phyloP scores from a whole-genome alignment of 1,284 basidiomycete genomes.

The Trametes pubescens region DNA sequence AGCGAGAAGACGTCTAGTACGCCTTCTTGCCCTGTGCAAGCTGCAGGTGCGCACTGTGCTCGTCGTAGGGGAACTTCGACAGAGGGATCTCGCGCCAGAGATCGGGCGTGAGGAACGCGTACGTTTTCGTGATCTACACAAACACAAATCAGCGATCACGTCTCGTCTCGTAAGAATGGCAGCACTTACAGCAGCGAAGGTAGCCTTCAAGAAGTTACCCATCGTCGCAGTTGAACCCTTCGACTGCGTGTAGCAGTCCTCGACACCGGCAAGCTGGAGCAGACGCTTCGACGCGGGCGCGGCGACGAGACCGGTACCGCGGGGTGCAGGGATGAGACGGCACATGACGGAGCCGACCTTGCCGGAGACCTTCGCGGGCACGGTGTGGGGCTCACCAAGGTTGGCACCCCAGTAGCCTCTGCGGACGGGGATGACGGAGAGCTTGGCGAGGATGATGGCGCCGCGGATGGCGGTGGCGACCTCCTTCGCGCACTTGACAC shows the following conservation, averaged over 20 bases:
- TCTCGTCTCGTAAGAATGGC: not conserved
- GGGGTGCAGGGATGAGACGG: constrained; percentile 97
- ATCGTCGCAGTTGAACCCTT: constrained; percentile 99
- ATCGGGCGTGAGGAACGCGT: constrained; percentile 97
- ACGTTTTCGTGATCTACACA: constrained; percentile 92
- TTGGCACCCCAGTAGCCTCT: constrained; percentile 99
- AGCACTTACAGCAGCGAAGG: constrained; percentile 87
- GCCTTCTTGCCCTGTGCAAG: constrained; percentile 83
- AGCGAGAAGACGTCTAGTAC: constrained; percentile 57
- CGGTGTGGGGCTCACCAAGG: constrained; percentile 98
- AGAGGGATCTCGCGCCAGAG: constrained; percentile 96
- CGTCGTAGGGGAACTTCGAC: constrained; percentile 91
- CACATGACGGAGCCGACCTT: constrained; percentile 99
- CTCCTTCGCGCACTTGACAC: constrained; percentile 99
- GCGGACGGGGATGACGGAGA: constrained; percentile 95
- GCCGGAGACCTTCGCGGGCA: constrained; percentile 97
- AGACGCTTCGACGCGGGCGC: constrained; percentile 97
- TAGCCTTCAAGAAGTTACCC: constrained; percentile 99
- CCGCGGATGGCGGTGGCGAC: constrained; percentile 99
- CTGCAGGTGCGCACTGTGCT: constrained; percentile 91
- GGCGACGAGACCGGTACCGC: constrained; percentile 99
- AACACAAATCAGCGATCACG: constrained; percentile 5
- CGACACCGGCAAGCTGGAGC: constrained; percentile 96
- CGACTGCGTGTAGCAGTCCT: constrained; percentile 96
- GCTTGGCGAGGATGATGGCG: constrained; percentile 97